A percentile compares a stretch with the other conserved stretches of the same genome.
phyloP scores from a whole-genome alignment of 805 yeast genomes.

The Helenozyma rhizophorensis region DNA sequence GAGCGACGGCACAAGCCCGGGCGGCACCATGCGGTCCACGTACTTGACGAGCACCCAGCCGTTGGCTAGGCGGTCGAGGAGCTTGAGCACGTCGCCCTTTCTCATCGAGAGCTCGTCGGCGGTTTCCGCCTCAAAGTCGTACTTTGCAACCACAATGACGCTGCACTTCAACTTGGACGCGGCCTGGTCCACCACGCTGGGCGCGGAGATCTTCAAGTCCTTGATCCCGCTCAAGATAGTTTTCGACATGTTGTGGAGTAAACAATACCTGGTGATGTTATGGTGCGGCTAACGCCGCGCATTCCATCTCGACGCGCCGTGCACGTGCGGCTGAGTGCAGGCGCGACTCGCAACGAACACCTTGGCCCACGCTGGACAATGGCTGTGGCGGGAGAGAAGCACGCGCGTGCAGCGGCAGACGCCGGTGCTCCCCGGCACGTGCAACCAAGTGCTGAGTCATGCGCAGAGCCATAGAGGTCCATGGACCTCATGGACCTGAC shows the following conservation, averaged over 20 bases:
- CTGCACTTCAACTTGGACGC: constrained; percentile 20
- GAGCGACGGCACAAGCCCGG: constrained; percentile 51
- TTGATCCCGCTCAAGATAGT: constrained; percentile 12
- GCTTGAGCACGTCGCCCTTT: constrained; percentile 50
- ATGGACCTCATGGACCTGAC: no score
- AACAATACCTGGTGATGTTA: no score
- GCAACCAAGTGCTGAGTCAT: no score
- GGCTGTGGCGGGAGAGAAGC: no score
- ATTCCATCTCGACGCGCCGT: no score
- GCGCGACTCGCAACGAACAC: no score
- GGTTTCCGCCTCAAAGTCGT: constrained; percentile 41
- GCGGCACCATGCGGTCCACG: constrained; percentile 40
- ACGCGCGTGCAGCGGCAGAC: no score
- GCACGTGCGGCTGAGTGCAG: no score
- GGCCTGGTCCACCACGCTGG: constrained; percentile 13
- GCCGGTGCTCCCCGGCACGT: no score
- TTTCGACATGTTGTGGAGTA: constrained; percentile 7
- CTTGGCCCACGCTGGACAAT: no score
- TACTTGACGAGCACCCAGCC: constrained; percentile 58
- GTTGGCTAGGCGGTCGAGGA: constrained; percentile 43
- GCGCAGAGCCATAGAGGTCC: no score
- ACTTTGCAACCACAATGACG: constrained; percentile 44
- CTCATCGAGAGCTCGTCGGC: constrained; percentile 41
- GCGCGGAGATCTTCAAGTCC: constrained; percentile 17
- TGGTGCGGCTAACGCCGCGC: no score